Conservation (phyloP, 2,329 filamentous ascomycete genomes). For the Scedosporium boydii region DNA sequence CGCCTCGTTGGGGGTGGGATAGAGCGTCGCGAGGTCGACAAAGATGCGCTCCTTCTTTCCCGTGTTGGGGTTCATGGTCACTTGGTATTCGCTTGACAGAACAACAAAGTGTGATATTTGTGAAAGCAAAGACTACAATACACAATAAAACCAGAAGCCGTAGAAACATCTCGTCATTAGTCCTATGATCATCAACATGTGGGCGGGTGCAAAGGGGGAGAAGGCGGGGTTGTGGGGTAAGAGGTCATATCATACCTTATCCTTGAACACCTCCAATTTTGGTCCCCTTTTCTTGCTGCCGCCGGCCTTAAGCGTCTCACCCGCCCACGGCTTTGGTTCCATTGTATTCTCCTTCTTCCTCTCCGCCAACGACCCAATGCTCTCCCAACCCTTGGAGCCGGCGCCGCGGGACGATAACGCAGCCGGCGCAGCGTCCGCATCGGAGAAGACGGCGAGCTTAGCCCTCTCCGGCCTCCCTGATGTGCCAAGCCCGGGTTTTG, state of each 20-base stretch:
- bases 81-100: slow-evolving; percentile 64
- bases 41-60: slow-evolving; percentile 80
- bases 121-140: slow-evolving; percentile 46
- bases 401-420: slow-evolving; percentile 40
- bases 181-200: slow-evolving; percentile 89
- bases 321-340: slow-evolving; percentile 82
- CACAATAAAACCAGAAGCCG: slow-evolving; percentile 23
- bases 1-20: slow-evolving; percentile 64
- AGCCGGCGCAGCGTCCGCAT: slow-evolving; percentile 54
- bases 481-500: slow-evolving; percentile 34
- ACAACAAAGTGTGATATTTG: slow-evolving; percentile 59
- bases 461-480: slow-evolving; percentile 59
- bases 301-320: slow-evolving; percentile 80
- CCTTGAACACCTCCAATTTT: slow-evolving; percentile 91
- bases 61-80: slow-evolving; percentile 71
- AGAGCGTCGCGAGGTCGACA: slow-evolving; percentile 77
- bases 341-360: slow-evolving; percentile 89
- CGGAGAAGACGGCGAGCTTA: slow-evolving; percentile 88
- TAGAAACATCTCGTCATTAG: slow-evolving; percentile 60
- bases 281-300: slow-evolving; percentile 64
- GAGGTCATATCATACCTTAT: slow-evolving; percentile 65
- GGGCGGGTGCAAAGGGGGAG: slow-evolving; percentile 24
- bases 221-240: background rate
- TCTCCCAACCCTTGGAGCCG: slow-evolving; percentile 75
- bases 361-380: slow-evolving; percentile 74